Conservation (phyloP, 2,329 filamentous ascomycete species). For the Aschersonia sp. region DNA sequence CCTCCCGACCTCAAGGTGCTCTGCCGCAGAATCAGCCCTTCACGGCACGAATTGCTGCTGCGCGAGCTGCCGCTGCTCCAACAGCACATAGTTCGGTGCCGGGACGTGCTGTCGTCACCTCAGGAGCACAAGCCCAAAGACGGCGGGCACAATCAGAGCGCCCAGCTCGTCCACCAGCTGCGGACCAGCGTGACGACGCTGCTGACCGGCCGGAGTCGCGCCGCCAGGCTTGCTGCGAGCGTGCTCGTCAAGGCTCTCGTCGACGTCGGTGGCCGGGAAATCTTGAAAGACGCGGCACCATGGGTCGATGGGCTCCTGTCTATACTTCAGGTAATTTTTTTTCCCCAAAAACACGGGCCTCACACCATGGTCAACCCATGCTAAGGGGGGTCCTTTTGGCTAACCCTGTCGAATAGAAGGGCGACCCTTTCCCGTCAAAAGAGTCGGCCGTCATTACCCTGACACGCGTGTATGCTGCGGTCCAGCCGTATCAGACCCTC, state of each 20-base stretch:
- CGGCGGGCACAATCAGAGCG: slow-evolving; percentile 39
- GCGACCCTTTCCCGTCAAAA: slow-evolving; percentile 60
- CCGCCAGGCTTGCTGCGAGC: slow-evolving; percentile 65
- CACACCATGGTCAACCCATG: not conserved
- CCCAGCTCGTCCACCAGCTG: slow-evolving; percentile 65
- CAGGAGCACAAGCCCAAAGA: slow-evolving; percentile 47
- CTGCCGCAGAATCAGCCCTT: slow-evolving; percentile 56
- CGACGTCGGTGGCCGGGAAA: slow-evolving; percentile 75
- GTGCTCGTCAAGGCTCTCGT: slow-evolving; percentile 67
- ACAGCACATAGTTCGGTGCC: slow-evolving; percentile 41
- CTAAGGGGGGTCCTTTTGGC: not conserved
- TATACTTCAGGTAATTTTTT: slow-evolving; percentile 49
- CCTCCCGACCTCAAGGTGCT: slow-evolving; percentile 48
- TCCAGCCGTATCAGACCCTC: slow-evolving; percentile 69
- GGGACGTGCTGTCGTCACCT: slow-evolving; percentile 45
- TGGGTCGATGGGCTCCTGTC: slow-evolving; percentile 69
- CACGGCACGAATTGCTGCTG: slow-evolving; percentile 59
- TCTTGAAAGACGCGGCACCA: slow-evolving; percentile 53
- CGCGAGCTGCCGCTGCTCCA: slow-evolving; percentile 56
- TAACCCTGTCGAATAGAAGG: slow-evolving; percentile 38
- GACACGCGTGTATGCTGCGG: slow-evolving; percentile 69
- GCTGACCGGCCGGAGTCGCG: slow-evolving; percentile 58
- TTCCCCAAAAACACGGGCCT: not conserved
- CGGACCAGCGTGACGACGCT: slow-evolving; percentile 66
- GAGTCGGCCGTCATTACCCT: slow-evolving; percentile 63